A percentile compares a stretch with the other conserved stretches of the same genome.
Evolutionary conservation across 1,284 basidiomycete genomes (phyloP).

Genomic region (Cryptococcus deneoformans): DNA sequence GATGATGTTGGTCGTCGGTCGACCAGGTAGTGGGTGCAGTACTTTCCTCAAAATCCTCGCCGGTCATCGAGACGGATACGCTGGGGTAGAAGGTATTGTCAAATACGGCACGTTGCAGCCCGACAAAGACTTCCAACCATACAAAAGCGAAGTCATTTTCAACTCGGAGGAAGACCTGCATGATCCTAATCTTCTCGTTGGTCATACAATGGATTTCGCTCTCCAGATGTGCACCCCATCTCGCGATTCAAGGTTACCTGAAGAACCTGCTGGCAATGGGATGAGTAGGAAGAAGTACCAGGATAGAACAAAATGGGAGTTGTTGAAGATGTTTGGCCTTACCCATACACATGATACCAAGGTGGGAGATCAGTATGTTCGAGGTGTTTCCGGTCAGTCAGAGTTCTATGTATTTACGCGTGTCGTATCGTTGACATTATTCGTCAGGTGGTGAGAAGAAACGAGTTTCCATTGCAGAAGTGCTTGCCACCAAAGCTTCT

Average conservation of each 20-base stretch:
- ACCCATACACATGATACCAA: constrained; percentile 70
- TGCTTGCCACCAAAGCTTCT: constrained; percentile 58
- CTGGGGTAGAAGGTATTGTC: constrained; percentile 47
- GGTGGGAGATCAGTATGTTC: constrained; percentile 69
- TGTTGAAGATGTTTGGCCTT: constrained; percentile 68
- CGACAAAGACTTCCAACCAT: constrained; percentile 20
- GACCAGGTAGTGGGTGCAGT: constrained; percentile 51
- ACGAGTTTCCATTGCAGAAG: constrained; percentile 71
- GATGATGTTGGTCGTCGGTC: constrained; percentile 46
- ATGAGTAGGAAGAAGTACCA: constrained; percentile 52
- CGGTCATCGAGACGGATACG: constrained; percentile 46
- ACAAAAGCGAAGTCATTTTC: constrained; percentile 30
- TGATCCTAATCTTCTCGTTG: constrained; percentile 41
- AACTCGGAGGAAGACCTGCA: constrained; percentile 44
- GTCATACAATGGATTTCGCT: constrained; percentile 43
- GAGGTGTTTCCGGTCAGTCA: constrained; percentile 65
- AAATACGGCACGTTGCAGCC: constrained; percentile 43
- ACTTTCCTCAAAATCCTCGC: constrained; percentile 52
- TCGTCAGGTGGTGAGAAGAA: constrained; percentile 55
- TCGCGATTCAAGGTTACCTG: constrained; percentile 18
- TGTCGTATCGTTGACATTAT: not conserved
- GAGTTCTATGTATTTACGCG: not conserved
- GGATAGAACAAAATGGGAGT: constrained; percentile 55
- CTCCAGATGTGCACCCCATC: constrained; percentile 34
- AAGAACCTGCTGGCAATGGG: constrained; percentile 18